Evolutionary conservation across 768 basidiomycete species (phyloP).

Genomic region (Mycena sanguinolenta): DNA sequence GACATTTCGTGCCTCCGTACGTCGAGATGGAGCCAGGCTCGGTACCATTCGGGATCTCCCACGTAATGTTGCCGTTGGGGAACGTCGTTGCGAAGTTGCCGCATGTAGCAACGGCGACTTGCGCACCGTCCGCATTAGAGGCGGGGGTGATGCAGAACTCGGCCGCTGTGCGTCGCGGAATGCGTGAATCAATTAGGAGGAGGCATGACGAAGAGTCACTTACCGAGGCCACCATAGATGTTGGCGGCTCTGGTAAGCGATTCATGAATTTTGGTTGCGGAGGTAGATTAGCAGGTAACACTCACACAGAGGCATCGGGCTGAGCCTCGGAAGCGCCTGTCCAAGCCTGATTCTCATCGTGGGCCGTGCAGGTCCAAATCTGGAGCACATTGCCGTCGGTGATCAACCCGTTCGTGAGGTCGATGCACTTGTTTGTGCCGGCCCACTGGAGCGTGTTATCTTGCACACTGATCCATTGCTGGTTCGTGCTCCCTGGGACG

Average conservation of each 20-base stretch:
- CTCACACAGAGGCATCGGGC: not conserved
- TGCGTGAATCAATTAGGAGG: too few species aligned
- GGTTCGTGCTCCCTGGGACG: slow-evolving; percentile 31
- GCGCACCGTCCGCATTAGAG: slow-evolving; percentile 7
- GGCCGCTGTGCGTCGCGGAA: not conserved
- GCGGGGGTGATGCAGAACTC: not conserved
- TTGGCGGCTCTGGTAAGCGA: not conserved
- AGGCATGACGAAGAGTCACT: too few species aligned
- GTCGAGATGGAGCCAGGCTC: not conserved
- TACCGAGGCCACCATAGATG: not conserved
- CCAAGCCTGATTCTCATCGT: slow-evolving; percentile 11
- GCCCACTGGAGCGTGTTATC: slow-evolving; percentile 17
- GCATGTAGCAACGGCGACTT: not conserved
- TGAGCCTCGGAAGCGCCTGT: not conserved
- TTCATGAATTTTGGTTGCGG: not conserved
- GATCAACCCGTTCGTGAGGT: slow-evolving; percentile 14
- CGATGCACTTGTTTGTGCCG: slow-evolving; percentile 28
- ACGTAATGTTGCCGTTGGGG: slow-evolving; percentile 3
- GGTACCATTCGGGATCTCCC: not conserved
- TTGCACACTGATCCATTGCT: slow-evolving; percentile 29
- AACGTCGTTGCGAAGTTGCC: not conserved
- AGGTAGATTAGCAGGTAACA: not conserved
- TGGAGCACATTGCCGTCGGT: slow-evolving; percentile 19
- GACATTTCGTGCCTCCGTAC: slow-evolving; percentile 31
- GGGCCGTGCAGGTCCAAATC: slow-evolving; percentile 9